A percentile compares a stretch with the other conserved stretches of the same genome.
These are phyloP conservation scores for Yamadazyma insecticola DNA, from an alignment of 805 yeast species.

Conservation along the genomic window DNA sequence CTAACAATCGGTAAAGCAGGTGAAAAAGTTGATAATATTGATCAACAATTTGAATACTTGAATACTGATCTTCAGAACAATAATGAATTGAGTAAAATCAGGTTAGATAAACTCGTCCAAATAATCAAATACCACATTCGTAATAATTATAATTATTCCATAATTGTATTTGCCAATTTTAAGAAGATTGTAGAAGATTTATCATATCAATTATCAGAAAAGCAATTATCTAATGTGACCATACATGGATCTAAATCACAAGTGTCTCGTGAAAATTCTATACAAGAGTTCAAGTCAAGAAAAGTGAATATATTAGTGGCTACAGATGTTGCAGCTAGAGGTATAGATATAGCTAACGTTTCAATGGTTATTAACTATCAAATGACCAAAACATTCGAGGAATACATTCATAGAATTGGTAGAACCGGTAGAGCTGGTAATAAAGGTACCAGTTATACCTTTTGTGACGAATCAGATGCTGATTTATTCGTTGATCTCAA, in stretches of 20 bases:
- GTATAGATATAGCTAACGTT: constrained; percentile 87
- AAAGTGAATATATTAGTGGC: constrained; percentile 68
- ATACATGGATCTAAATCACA: constrained; percentile 87
- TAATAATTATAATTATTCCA: constrained; percentile 19
- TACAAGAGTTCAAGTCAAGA: constrained; percentile 53
- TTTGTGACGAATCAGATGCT: constrained; percentile 55
- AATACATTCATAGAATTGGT: constrained; percentile 89
- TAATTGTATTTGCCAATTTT: constrained; percentile 79
- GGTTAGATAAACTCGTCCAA: constrained; percentile 39
- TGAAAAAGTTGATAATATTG: constrained; percentile 61
- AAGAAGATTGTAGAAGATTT: constrained; percentile 69
- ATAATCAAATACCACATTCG: constrained; percentile 42
- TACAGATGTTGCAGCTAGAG: constrained; percentile 95
- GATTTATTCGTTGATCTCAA: constrained; percentile 48
- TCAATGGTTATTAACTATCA: constrained; percentile 84
- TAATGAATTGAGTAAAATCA: constrained; percentile 23
- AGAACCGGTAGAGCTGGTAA: constrained; percentile 96
- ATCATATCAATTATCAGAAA: constrained; percentile 41
- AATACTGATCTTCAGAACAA: constrained; percentile 17
- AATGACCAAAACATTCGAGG: constrained; percentile 73
- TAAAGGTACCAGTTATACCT: constrained; percentile 70
- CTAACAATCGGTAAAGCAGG: constrained; percentile 67
- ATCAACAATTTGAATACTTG: constrained; percentile 54
- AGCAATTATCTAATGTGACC: constrained; percentile 45
- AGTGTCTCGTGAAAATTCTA: constrained; percentile 76